Evolutionary conservation across 352 stramenopile genomes (phyloP), one percentile per base, ranked within the genome.

Genomic region (Phytophthora constricta): DNA sequence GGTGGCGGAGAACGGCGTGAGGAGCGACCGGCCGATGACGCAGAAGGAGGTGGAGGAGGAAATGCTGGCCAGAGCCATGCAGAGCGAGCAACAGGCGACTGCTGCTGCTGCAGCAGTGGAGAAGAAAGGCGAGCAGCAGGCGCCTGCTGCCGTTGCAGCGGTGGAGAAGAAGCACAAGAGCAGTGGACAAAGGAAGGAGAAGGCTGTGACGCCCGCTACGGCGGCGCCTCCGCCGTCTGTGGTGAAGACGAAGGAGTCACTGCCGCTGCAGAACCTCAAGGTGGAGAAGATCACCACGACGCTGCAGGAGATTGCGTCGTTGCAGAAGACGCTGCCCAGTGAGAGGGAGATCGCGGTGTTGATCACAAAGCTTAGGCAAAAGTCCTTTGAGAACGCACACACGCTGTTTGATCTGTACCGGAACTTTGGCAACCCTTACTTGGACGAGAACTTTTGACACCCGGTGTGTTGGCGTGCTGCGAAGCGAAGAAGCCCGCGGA

Each of bases 331-430:
- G 28, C 55, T 93, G 20, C 86, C 86, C 13, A 89, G 76, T 34
- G 82, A 87, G 23, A 70, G 82, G 19, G 82, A 90, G 48, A 89
- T 93, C 50, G 86, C 76, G 7, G 42, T 66, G 31, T 56, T 93
- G 9, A 86, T 92, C 5, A 68, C 61, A 5, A 86, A 87, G 28
- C 74, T 93, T 17, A 83, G 85, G 46, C 69, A 68, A 22, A 76
- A 91, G 49, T 94, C 87, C 55, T 95, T 95, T 58, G 60, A 82
- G 42, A 84, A 91, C 61, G 86, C 84, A 22, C 82, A 92, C 57
- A 86, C 75, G 56, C 70, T 95, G 27, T 95, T 95, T 56, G 86
- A 95, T 58, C 71, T 95, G 41, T 95, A 94, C 62, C 85, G 87
- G 25, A 93, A 94, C 72, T 93, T 90, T 65, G 87, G 87, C 39